phyloP scores from a whole-genome alignment of 345 rosid species.

The Crucihimalaya himalaica region DNA sequence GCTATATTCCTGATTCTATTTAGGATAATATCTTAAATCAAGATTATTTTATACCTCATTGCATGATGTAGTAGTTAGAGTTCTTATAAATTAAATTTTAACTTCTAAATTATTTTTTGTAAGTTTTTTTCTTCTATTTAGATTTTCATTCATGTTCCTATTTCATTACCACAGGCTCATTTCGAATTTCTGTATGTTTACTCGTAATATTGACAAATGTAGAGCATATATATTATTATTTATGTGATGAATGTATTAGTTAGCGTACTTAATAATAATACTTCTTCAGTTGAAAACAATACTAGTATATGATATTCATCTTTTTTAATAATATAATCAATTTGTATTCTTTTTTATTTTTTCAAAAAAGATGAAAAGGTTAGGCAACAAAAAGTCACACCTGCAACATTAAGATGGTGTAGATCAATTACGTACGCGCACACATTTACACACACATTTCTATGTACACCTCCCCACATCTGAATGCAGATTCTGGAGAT shows the following conservation, averaged over 20 bases:
- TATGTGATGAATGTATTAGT: not conserved
- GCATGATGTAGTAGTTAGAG: constrained; percentile 6
- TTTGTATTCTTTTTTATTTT: not conserved
- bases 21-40: too few species aligned
- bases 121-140: too few species aligned
- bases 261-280: not conserved
- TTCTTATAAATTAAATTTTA: not conserved
- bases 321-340: not conserved
- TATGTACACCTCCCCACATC: constrained; percentile 2
- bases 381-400: constrained; percentile 43
- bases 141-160: not conserved
- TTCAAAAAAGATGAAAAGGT: constrained; percentile 32
- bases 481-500: constrained; percentile 8
- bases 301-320: not conserved
- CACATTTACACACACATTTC: not conserved
- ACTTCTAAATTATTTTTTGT: too few species aligned
- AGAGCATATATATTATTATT: not conserved
- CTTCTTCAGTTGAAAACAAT: not conserved
- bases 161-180: not conserved
- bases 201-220: not conserved
- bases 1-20: not conserved
- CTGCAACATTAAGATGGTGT: constrained; percentile 42
- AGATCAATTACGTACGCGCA: constrained; percentile 34
- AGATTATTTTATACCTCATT: too few species aligned
- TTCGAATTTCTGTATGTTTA: not conserved